Evolutionary conservation across 1,284 basidiomycete genomes (phyloP).

Genomic region (Butyriboletus appendiculatus): DNA sequence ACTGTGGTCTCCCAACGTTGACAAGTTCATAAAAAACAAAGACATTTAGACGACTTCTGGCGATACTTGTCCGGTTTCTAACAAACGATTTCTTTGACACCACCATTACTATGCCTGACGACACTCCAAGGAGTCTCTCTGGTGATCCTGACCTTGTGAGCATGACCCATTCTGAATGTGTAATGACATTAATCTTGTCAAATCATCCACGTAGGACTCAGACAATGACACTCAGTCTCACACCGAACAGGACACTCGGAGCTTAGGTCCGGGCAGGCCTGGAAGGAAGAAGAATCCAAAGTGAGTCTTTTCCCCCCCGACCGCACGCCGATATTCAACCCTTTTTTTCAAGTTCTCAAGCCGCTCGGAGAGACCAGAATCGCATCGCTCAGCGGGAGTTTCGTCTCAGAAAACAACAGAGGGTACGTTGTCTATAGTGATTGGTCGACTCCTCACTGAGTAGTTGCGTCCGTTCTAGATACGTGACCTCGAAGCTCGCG

Average conservation of each 20-base stretch:
- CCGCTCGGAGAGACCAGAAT: constrained; percentile 86
- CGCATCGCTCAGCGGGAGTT: constrained; percentile 93
- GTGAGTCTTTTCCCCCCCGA: constrained; percentile 40
- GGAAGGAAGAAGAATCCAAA: constrained; percentile 87
- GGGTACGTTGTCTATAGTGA: constrained; percentile 43
- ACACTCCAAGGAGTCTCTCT: constrained; percentile 31
- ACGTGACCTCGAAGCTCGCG: constrained; percentile 88
- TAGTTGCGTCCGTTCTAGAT: constrained; percentile 52
- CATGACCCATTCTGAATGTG: constrained; percentile 12
- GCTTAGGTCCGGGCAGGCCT: constrained; percentile 59
- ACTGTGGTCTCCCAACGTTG: constrained; percentile 5
- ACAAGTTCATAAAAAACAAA: constrained; percentile 1
- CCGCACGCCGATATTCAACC: constrained; percentile 19
- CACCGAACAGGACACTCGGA: constrained; percentile 36
- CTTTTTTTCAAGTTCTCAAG: constrained; percentile 63
- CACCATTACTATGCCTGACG: constrained; percentile 28
- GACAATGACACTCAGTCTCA: constrained; percentile 64
- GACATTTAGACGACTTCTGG: not conserved
- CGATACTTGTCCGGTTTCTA: not conserved
- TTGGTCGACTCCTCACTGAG: constrained; percentile 1
- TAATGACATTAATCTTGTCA: constrained; percentile 15
- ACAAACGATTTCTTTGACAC: not conserved
- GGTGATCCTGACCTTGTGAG: constrained; percentile 28
- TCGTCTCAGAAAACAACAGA: constrained; percentile 85
- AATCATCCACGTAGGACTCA: constrained; percentile 48